Conservation (phyloP, 2,329 filamentous ascomycete species). For the Nemania diffusa region DNA sequence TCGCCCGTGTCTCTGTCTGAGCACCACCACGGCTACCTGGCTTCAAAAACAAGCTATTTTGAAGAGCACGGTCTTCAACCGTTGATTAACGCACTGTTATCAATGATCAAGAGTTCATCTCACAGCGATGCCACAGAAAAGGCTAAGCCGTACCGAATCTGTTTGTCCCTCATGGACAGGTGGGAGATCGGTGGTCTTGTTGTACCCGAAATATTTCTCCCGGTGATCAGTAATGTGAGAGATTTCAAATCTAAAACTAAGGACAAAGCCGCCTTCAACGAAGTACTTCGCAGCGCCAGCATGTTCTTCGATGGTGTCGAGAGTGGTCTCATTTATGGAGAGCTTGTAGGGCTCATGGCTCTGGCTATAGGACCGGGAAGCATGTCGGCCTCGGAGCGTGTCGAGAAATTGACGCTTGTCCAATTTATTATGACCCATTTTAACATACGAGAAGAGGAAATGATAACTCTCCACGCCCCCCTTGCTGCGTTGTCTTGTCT, state of each 20-base stretch:
- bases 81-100: constrained; percentile 77
- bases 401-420: constrained; percentile 76
- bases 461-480: constrained; percentile 87
- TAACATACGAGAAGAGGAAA: constrained; percentile 95
- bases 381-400: constrained; percentile 58
- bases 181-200: constrained; percentile 96
- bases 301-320: constrained; percentile 98
- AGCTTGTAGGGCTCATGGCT: constrained; percentile 75
- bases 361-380: constrained; percentile 64
- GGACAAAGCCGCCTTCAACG: constrained; percentile 77
- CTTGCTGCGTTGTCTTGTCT: constrained; percentile 74
- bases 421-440: constrained; percentile 87
- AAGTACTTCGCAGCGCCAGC: constrained; percentile 91
- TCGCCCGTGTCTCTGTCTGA: constrained; percentile 57
- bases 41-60: constrained; percentile 82
- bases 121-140: constrained; percentile 69
- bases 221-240: constrained; percentile 82
- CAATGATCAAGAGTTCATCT: constrained; percentile 73
- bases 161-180: constrained; percentile 94
- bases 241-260: constrained; percentile 74
- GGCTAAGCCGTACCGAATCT: constrained; percentile 88
- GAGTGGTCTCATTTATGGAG: constrained; percentile 90
- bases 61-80: constrained; percentile 79
- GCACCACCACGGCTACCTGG: constrained; percentile 57
- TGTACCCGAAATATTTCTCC: constrained; percentile 87